phyloP scores from a whole-genome alignment of 495 filamentous ascomycete genomes.

The Hyaloscypha finlandica region DNA sequence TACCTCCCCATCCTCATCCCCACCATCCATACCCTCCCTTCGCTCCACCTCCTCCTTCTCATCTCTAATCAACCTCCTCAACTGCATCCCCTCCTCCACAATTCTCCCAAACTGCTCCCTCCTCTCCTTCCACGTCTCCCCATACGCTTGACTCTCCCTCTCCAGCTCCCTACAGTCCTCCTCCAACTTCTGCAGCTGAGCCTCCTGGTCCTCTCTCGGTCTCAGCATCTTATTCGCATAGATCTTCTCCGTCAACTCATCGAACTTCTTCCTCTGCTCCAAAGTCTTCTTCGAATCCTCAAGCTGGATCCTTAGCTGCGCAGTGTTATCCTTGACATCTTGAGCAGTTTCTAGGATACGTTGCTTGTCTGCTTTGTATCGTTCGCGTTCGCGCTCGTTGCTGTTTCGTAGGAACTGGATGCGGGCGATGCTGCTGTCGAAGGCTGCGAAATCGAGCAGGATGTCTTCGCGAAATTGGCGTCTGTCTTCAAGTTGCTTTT shows the following conservation, averaged over 20 bases:
- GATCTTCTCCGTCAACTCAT: conserved; percentile 84
- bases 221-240: conserved; percentile 76
- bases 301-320: conserved; percentile 67
- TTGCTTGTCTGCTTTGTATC: conserved; percentile 79
- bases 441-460: conserved; percentile 84
- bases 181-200: conserved; percentile 75
- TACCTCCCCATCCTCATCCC: conserved; percentile 64
- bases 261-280: conserved; percentile 82
- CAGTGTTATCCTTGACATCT: conserved; percentile 73
- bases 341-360: conserved; percentile 76
- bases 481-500: conserved; percentile 50
- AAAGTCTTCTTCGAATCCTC: conserved; percentile 74
- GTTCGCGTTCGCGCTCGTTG: conserved; percentile 81
- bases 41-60: conserved; percentile 87
- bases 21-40: conserved; percentile 80
- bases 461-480: conserved; percentile 76
- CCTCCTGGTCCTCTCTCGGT: conserved; percentile 79
- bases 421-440: conserved; percentile 83
- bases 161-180: conserved; percentile 87
- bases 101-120: conserved; percentile 87
- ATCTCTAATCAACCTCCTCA: conserved; percentile 84
- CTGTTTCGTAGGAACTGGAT: conserved; percentile 84
- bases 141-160: conserved; percentile 79
- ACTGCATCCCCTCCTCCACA: conserved; percentile 85
- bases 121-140: conserved; percentile 80